Evolutionary conservation across 495 filamentous ascomycete species (phyloP).

Genomic region (Xylaria castorea): DNA sequence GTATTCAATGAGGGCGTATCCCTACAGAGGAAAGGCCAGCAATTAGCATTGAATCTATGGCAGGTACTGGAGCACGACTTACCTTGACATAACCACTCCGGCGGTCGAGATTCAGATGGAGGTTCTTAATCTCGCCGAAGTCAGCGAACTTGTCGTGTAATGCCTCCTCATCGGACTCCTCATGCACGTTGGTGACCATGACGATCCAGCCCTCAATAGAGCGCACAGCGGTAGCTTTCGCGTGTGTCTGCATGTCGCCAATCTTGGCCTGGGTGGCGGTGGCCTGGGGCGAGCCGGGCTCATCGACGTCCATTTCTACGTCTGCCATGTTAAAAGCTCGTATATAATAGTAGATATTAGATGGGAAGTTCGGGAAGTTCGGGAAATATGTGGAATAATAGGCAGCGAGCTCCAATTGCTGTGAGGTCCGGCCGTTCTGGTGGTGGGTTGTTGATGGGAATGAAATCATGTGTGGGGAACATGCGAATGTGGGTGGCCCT

Average conservation of each 20-base stretch:
- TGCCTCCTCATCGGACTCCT: slow-evolving; percentile 96
- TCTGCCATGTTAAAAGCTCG: slow-evolving; percentile 58
- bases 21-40: slow-evolving; percentile 55
- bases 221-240: slow-evolving; percentile 88
- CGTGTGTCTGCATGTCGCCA: slow-evolving; percentile 72
- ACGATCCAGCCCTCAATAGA: slow-evolving; percentile 99
- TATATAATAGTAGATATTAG: not conserved
- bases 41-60: slow-evolving; percentile 9
- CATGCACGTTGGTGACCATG: slow-evolving; percentile 94
- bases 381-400: not conserved
- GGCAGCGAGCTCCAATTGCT: not conserved
- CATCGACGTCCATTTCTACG: slow-evolving; percentile 84
- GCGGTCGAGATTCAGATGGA: slow-evolving; percentile 93
- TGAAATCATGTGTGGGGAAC: not conserved
- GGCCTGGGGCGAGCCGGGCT: slow-evolving; percentile 47
- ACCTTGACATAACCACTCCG: slow-evolving; percentile 99
- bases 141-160: slow-evolving; percentile 94
- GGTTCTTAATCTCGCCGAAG: slow-evolving; percentile 96
- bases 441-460: slow-evolving; percentile 8
- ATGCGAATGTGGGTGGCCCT: not conserved
- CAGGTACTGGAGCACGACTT: slow-evolving; percentile 34
- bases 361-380: not conserved
- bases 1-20: slow-evolving; percentile 94
- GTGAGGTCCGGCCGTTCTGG: not conserved
- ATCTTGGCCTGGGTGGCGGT: slow-evolving; percentile 56